These are phyloP conservation scores for Fusarium marasasianum DNA, from an alignment of 2,329 filamentous ascomycete species.

Conservation along the genomic window DNA sequence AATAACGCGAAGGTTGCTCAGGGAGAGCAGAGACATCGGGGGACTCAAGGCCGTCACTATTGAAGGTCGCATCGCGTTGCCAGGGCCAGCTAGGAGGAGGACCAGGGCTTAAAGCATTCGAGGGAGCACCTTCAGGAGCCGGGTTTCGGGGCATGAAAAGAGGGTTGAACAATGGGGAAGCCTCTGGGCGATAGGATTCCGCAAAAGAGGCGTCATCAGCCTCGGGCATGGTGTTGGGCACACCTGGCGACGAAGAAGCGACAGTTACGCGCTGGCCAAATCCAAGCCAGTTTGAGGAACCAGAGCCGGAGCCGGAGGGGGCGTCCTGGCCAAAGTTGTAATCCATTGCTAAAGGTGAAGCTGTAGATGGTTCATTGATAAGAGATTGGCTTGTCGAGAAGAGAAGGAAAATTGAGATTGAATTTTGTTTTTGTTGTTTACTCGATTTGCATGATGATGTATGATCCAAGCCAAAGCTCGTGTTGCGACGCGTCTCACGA, in stretches of 20 bases:
- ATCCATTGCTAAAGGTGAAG: constrained; percentile 23
- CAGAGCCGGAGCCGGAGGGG: constrained; percentile 20
- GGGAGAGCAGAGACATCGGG: constrained; percentile 4
- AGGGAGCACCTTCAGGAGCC: constrained; percentile 8
- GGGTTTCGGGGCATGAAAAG: constrained; percentile 8
- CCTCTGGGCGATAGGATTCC: constrained; percentile 39
- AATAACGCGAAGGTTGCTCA: background rate
- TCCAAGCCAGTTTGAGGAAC: constrained; percentile 30
- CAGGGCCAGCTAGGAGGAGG: constrained; percentile 26
- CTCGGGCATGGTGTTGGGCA: constrained; percentile 15
- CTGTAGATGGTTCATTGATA: background rate
- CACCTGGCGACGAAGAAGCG: constrained; percentile 30
- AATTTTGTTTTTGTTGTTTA: constrained; percentile 26
- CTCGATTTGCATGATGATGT: constrained; percentile 16
- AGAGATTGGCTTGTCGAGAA: background rate
- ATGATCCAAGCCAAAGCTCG: background rate
- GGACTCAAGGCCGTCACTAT: constrained; percentile 7
- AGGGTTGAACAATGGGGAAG: constrained; percentile 39
- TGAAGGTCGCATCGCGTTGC: constrained; percentile 26
- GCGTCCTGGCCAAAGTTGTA: constrained; percentile 29
- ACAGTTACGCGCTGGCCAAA: constrained; percentile 29
- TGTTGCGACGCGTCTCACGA: constrained; percentile 9
- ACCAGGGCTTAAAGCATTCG: constrained; percentile 12
- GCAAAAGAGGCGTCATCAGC: constrained; percentile 38
- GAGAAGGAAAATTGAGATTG: background rate